phyloP scores from a whole-genome alignment of 148 eudicot genomes.

The Fagopyrum tataricum region DNA sequence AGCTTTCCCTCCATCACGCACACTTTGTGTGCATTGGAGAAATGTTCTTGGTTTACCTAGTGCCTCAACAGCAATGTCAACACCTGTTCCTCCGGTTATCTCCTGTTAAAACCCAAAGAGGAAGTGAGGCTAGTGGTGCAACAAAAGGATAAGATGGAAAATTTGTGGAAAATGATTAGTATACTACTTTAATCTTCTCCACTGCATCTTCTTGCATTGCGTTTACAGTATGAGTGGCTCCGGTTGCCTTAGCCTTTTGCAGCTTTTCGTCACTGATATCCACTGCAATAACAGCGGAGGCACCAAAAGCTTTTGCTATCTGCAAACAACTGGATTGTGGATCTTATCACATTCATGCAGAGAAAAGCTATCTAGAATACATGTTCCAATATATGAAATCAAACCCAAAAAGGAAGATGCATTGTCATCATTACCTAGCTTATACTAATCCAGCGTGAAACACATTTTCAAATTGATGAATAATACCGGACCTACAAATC shows the following conservation, averaged over 20 bases:
- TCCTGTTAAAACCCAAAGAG: slow-evolving; percentile 42
- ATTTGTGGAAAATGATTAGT: slow-evolving; percentile 13
- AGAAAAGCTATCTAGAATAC: background rate
- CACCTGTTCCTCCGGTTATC: slow-evolving; percentile 89
- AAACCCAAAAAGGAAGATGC: background rate
- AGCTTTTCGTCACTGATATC: slow-evolving; percentile 91
- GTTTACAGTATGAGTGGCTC: slow-evolving; percentile 86
- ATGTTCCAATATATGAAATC: background rate
- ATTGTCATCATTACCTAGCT: background rate
- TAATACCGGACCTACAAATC: no score
- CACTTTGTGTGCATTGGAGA: slow-evolving; percentile 87
- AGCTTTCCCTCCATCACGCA: slow-evolving; percentile 98
- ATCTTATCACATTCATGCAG: slow-evolving; percentile 22
- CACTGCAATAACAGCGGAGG: slow-evolving; percentile 87
- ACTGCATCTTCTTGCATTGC: slow-evolving; percentile 73
- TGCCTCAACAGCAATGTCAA: slow-evolving; percentile 91
- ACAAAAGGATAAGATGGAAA: background rate
- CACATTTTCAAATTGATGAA: background rate
- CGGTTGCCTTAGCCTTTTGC: slow-evolving; percentile 64
- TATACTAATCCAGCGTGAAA: background rate
- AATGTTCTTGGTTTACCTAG: slow-evolving; percentile 80
- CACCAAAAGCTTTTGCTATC: slow-evolving; percentile 98
- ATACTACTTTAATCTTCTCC: slow-evolving; percentile 58
- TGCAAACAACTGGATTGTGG: slow-evolving; percentile 77
- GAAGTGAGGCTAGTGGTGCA: background rate